Conservation (phyloP, 2,329 filamentous ascomycete species). For the Madurella fahalii region DNA sequence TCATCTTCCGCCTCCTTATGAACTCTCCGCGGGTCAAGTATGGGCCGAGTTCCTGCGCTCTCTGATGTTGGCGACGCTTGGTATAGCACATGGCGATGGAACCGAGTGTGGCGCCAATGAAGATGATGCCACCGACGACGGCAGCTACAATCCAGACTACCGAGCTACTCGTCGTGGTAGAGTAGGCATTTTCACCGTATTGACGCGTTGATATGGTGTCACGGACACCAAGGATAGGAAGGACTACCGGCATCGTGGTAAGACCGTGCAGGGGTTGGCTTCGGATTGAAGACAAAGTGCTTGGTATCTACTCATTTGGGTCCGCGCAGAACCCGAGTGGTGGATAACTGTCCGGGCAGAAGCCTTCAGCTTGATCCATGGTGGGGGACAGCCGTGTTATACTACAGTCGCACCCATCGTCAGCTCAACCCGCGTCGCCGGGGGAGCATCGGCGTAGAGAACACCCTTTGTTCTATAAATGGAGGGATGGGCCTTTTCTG, state of each 20-base stretch:
- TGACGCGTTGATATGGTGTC: background rate
- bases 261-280: no score
- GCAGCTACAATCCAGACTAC: slow-evolving; percentile 27
- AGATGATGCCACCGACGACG: slow-evolving; percentile 26
- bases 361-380: no score
- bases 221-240: background rate
- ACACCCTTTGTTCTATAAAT: no score
- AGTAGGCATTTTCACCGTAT: background rate
- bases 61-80: slow-evolving; percentile 25
- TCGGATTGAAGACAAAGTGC: no score
- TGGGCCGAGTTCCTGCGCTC: slow-evolving; percentile 25
- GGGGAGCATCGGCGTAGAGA: no score
- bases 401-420: no score
- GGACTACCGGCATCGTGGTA: slow-evolving; percentile 6
- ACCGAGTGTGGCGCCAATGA: slow-evolving; percentile 24
- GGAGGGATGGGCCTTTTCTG: no score
- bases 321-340: no score
- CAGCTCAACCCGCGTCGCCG: no score
- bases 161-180: slow-evolving; percentile 3
- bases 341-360: no score
- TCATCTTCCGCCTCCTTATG: slow-evolving; percentile 27
- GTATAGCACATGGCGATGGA: slow-evolving; percentile 20
- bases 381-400: no score
- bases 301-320: no score
- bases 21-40: slow-evolving; percentile 23